phyloP scores from a whole-genome alignment of 768 basidiomycete species.

The Trametes sanguinea region DNA sequence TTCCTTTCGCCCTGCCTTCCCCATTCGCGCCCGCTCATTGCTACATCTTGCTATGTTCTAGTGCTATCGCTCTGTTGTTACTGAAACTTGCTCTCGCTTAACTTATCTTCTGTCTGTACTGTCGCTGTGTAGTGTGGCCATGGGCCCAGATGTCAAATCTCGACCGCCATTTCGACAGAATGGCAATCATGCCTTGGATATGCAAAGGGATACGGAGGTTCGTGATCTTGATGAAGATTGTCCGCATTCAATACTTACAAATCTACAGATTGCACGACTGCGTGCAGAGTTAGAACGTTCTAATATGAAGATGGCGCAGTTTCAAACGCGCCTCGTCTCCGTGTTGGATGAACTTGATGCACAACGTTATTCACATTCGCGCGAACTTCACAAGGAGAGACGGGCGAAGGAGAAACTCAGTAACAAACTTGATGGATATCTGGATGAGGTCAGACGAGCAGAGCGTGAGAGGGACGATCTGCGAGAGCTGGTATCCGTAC shows the following conservation, averaged over 20 bases:
- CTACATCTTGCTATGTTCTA: not conserved
- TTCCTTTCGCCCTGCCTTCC: not conserved
- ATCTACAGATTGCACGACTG: not conserved
- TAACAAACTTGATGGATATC: slow-evolving; percentile 41
- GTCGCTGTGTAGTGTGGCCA: not conserved
- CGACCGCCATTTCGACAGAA: not conserved
- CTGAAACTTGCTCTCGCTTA: not conserved
- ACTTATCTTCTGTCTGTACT: not conserved
- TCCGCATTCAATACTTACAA: too few relatives aligned
- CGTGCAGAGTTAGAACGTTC: slow-evolving; percentile 9
- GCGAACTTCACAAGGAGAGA: slow-evolving; percentile 41
- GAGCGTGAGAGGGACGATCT: slow-evolving; percentile 56
- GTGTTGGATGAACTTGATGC: slow-evolving; percentile 54
- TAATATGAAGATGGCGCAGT: slow-evolving; percentile 34
- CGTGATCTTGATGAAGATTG: not conserved
- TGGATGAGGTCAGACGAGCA: slow-evolving; percentile 33
- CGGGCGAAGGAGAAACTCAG: slow-evolving; percentile 38
- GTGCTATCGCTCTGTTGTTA: not conserved
- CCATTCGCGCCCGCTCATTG: not conserved
- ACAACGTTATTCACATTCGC: slow-evolving; percentile 39
- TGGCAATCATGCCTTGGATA: not conserved
- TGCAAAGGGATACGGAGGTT: not conserved
- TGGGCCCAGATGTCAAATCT: slow-evolving; percentile 6
- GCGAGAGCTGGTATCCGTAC: slow-evolving; percentile 50
- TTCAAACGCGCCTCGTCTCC: slow-evolving; percentile 49